These are phyloP conservation scores for Arthrobotrys megalospora DNA, from an alignment of 2,329 filamentous ascomycete genomes.

Conservation along the genomic window DNA sequence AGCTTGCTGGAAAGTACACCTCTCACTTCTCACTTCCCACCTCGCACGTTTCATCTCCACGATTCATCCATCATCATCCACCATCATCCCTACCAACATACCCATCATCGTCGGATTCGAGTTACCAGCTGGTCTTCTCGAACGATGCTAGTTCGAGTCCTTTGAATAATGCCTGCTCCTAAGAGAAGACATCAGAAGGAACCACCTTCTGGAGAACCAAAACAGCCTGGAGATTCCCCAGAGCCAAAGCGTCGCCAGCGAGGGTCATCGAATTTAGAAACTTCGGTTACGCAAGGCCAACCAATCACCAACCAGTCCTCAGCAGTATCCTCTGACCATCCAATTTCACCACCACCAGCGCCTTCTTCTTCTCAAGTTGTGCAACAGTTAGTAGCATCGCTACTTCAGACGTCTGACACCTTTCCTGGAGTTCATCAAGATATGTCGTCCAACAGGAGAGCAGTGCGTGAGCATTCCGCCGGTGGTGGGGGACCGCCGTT, in stretches of 20 bases:
- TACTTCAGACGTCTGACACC: neutral
- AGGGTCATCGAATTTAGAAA: neutral
- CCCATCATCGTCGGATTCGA: neutral
- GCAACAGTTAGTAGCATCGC: neutral
- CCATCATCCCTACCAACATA: neutral
- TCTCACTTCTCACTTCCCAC: neutral
- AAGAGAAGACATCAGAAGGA: slow-evolving; percentile 54
- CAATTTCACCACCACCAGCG: neutral
- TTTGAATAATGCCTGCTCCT: slow-evolving; percentile 39
- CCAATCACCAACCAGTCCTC: neutral
- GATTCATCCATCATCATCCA: neutral
- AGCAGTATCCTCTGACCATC: neutral
- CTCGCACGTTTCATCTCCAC: no score
- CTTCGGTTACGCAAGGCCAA: slow-evolving; percentile 4
- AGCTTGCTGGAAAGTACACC: neutral
- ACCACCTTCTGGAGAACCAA: slow-evolving; percentile 15
- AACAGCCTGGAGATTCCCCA: slow-evolving; percentile 23
- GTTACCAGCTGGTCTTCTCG: neutral
- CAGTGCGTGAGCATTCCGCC: neutral
- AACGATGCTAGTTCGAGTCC: slow-evolving; percentile 11
- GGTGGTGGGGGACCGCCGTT: neutral
- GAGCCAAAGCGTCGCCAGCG: slow-evolving; percentile 45
- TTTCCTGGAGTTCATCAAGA: slow-evolving; percentile 2
- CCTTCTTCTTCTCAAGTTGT: neutral
- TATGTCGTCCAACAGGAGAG: slow-evolving; percentile 20